Base-by-base conservation (phyloP, 2,329 filamentous ascomycete genomes). In the Pseudocercospora fuligena region DNA sequence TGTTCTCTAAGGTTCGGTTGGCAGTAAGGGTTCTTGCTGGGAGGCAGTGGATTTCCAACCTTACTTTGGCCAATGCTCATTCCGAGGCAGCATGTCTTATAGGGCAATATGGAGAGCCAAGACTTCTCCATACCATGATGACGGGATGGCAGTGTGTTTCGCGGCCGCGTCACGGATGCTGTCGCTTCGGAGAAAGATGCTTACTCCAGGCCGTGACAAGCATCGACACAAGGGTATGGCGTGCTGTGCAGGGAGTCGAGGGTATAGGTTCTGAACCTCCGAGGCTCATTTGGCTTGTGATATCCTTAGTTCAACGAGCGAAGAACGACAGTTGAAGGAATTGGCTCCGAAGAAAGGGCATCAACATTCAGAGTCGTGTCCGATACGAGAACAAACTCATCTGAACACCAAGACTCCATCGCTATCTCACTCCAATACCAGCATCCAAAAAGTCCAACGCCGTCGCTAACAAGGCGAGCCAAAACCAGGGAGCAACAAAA, bases 371-470 rank as follows among this genome's bases (percentile, higher is more conserved):
- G 23, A 49, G 19, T 7, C 2, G 23, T 25, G 46, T 25, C 23
- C 46, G 19, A 49, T 21, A 25, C 11, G 46, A 27, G 19, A 51
- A 16, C 19, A 51, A 3, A 16, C 12, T 21, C 12, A 56, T 19
- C 27, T 27, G 25, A 33, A 31, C 27, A 16, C 16, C 47, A 47
- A 33, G 49, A 61, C 59, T 61, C 59, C 59, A 40, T 51, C 59
- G 59, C 59, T 61, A 23, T 51, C 40, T 43, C n/a, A 11, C 33
- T 60, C 21, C 57, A 60, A 43, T 36, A 25, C 14, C 14, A 33
- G 12, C 8, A 27, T 27, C 36, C 57, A 47, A 59, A 43, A 36
- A 43, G 43, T 16, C 27, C 40, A 66, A 66, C 64, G 21, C 64
- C 64, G 6, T 53, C 64, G 64, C 64, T 66, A 19, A 25, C 25